Percentiles rank a stretch among this genome's conserved stretches.
These are phyloP conservation scores for Claviceps humidiphila DNA, from an alignment of 2,329 filamentous ascomycete genomes.

Conservation along the genomic window DNA sequence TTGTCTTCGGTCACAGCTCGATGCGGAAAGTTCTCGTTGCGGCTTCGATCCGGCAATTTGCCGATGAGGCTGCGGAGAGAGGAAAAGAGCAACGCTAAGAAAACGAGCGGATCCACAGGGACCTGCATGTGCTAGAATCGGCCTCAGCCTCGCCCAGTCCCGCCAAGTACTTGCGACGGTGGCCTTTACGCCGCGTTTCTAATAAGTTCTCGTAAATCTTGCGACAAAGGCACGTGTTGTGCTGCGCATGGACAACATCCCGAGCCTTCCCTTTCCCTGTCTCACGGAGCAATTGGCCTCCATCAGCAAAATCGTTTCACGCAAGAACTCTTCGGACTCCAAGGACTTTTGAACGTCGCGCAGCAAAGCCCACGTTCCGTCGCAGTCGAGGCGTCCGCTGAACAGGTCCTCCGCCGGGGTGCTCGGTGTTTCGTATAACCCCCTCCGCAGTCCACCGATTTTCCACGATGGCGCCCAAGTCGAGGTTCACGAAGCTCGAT, in stretches of 20 bases:
- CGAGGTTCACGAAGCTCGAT: slow-evolving; percentile 89
- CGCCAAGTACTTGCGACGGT: slow-evolving; percentile 20
- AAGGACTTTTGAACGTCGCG: background rate
- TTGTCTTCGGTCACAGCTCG: background rate
- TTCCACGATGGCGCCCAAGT: slow-evolving; percentile 66
- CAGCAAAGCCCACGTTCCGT: background rate
- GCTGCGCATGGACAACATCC: background rate
- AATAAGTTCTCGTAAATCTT: background rate
- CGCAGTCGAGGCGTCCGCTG: background rate
- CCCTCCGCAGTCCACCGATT: background rate
- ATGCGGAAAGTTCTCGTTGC: background rate
- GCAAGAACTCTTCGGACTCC: background rate
- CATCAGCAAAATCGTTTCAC: background rate
- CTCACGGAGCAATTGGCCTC: background rate
- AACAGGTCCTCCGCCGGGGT: background rate
- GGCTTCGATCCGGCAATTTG: slow-evolving; percentile 9
- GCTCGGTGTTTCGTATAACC: background rate
- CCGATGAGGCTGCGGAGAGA: slow-evolving; percentile 2
- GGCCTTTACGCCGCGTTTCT: slow-evolving; percentile 14
- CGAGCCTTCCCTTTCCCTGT: background rate
- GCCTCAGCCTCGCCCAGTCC: background rate
- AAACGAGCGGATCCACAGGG: background rate
- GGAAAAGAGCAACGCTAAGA: too few species aligned
- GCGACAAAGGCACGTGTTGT: background rate
- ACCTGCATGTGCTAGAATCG: background rate